Base-by-base conservation (phyloP, 208 protist species). In the Spironucleus salmonicida region DNA sequence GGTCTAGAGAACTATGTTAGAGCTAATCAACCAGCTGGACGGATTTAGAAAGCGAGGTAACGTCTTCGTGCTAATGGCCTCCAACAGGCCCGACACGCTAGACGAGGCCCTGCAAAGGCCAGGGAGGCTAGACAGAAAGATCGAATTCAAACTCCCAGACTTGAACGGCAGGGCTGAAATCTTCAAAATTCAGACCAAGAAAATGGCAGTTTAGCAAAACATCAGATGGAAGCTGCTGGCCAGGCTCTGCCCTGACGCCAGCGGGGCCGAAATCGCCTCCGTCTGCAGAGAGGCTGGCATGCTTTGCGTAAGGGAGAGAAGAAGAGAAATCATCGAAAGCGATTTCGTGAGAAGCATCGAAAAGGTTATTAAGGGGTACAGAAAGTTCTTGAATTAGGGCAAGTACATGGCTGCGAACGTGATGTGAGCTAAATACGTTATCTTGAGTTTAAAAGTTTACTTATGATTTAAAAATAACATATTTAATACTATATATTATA, bases 281-380 rank as follows among this genome's bases (percentile, higher is more conserved):
- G 95, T 99, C 19, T 99, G 96, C 85, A 99, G 95, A 27, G 97
- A 99, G 88, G 97, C 97, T 0, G 97, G 96, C 45, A 99, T 99
- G 95, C 99, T 96, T 82, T 95, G 95, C 40, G 97, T 99, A 71
- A 88, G 97, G 42, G 94, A 92, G 1, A 85, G 94, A 29, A 87
- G 94, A 80, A 98, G 98, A 87, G 90, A 83, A 4, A 94, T 99
- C 59, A 96, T 89, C 35, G 96, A 99, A 85, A 97, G 98, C 85
- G 95, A 99, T 85, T 97, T 99, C 79, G 79, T 99, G 0, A 94
- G 98, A 57, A 90, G 95, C 1, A 94, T 99, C 41, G 95, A 99
- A 79, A 99, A 99, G 88, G 97, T 99, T 57, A 94, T 99, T 82
- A 99, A 99, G 87, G 93, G 90, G 2, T 97, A 98, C 80, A 88